phyloP scores from a whole-genome alignment of 208 protist genomes.

The Naegleria fowleri region DNA sequence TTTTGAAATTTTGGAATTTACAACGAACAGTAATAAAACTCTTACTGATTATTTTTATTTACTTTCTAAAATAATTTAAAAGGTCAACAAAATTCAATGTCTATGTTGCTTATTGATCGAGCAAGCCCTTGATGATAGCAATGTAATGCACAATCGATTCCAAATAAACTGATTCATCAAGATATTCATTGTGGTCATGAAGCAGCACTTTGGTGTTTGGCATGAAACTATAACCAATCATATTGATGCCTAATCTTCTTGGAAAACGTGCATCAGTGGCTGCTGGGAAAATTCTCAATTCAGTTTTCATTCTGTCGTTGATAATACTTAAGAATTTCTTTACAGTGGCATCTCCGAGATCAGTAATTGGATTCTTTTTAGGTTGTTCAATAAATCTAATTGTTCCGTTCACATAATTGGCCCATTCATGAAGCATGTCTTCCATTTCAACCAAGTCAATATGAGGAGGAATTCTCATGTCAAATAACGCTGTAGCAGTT shows the following conservation, averaged over 20 bases:
- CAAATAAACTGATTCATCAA: conserved; percentile 50
- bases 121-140: background rate
- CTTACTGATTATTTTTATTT: no score
- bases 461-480: conserved; percentile 58
- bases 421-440: conserved; percentile 45
- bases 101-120: no score
- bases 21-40: no score
- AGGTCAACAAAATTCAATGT: no score
- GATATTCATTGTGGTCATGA: conserved; percentile 71
- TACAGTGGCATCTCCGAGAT: background rate
- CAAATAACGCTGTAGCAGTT: conserved; percentile 49
- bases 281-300: conserved; percentile 56
- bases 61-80: no score
- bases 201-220: conserved; percentile 60
- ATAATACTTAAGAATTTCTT: background rate
- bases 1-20: no score
- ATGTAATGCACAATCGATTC: conserved; percentile 39
- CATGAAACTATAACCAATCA: conserved; percentile 65
- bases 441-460: conserved; percentile 47
- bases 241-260: conserved; percentile 48
- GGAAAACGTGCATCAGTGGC: conserved; percentile 57
- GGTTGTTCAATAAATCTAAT: conserved; percentile 9
- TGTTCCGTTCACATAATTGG: conserved; percentile 15
- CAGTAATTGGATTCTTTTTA: conserved; percentile 14
- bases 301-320: conserved; percentile 32